Percentiles rank a stretch among this genome's conserved stretches.
Conservation (phyloP, 2,329 filamentous ascomycete species). For the Neoscytalidium dimidiatum region DNA sequence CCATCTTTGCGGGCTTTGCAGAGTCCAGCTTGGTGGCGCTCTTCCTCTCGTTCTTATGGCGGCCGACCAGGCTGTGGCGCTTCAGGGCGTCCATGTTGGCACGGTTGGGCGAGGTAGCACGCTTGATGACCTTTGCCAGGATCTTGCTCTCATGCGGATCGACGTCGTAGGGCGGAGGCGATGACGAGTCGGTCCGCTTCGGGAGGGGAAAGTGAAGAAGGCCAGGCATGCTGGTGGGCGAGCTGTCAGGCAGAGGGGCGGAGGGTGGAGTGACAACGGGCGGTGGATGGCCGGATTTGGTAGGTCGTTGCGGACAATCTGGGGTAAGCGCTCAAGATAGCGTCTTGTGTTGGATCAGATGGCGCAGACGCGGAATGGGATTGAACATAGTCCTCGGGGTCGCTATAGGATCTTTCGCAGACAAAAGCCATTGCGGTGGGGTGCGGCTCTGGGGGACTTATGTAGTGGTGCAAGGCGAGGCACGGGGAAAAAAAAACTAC, state of each 20-base stretch:
- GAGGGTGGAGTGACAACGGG: neutral
- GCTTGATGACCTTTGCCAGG: constrained; percentile 19
- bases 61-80: constrained; percentile 34
- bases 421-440: neutral
- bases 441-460: constrained; percentile 15
- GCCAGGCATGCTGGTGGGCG: constrained; percentile 9
- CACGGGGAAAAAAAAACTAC: neutral
- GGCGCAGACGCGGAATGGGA: constrained; percentile 8
- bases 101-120: constrained; percentile 16
- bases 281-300: neutral
- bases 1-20: constrained; percentile 53
- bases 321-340: constrained; percentile 11
- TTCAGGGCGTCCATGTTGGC: constrained; percentile 40
- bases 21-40: constrained; percentile 37
- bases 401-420: neutral
- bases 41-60: constrained; percentile 35
- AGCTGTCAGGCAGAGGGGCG: neutral
- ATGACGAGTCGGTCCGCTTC: constrained; percentile 7
- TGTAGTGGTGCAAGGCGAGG: constrained; percentile 8
- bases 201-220: constrained; percentile 20
- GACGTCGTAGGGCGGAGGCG: constrained; percentile 17
- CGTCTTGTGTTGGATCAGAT: constrained; percentile 18
- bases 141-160: constrained; percentile 9
- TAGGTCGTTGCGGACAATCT: constrained; percentile 11
- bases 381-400: constrained; percentile 16